These are phyloP conservation scores for Ceratonia siliqua DNA, from an alignment of 306 rosid genomes.

Conservation along the genomic window DNA sequence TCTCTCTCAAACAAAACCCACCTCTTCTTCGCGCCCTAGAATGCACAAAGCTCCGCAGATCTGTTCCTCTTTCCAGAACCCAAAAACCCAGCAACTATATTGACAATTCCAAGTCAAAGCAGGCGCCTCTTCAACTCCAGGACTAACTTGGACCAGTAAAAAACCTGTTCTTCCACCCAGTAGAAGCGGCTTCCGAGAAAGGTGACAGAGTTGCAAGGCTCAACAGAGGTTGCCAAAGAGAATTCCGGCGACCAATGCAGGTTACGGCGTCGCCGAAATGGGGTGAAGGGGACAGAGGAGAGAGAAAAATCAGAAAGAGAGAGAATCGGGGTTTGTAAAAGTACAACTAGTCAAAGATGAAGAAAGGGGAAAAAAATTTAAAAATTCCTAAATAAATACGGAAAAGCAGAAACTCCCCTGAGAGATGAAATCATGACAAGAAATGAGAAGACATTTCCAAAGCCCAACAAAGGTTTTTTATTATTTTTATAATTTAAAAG, in stretches of 20 bases:
- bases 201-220: neutral
- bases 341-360: conserved; percentile 68
- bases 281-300: conserved; percentile 45
- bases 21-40: conserved; percentile 32
- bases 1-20: conserved; percentile 28
- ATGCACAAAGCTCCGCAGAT: conserved; percentile 48
- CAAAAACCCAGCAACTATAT: conserved; percentile 44
- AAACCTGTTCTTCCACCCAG: conserved; percentile 13
- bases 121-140: conserved; percentile 32
- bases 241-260: conserved; percentile 18
- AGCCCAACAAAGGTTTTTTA: neutral
- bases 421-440: conserved; percentile 1
- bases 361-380: conserved; percentile 28
- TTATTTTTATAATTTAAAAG: neutral
- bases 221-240: neutral
- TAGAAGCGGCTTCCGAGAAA: conserved; percentile 14
- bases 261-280: conserved; percentile 36
- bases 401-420: conserved; percentile 22
- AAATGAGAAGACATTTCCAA: conserved; percentile 18
- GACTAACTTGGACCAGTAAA: conserved; percentile 29
- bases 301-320: conserved; percentile 53
- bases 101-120: conserved; percentile 48
- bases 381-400: neutral
- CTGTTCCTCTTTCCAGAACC: conserved; percentile 38
- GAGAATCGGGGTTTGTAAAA: conserved; percentile 50